Evolutionary conservation across 176 grass and related monocot species (phyloP).

Genomic region (Olyra latifolia): DNA sequence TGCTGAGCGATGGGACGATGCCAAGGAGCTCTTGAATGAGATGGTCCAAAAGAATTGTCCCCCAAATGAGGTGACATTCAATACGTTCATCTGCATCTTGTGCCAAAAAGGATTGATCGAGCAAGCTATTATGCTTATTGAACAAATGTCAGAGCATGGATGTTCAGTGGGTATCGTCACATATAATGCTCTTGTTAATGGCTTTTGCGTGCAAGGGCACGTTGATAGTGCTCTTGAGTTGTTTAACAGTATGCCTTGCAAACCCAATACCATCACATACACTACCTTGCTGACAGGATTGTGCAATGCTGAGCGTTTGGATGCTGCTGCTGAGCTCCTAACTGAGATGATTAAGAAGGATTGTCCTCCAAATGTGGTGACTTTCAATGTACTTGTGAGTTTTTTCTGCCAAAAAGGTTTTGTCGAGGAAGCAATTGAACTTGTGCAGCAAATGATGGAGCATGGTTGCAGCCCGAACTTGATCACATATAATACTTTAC

Average conservation of each 20-base stretch:
- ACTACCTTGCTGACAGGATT: constrained; percentile 67
- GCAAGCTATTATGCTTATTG: constrained; percentile 44
- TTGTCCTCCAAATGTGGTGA: constrained; percentile 48
- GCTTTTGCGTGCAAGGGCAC: constrained; percentile 56
- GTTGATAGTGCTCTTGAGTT: constrained; percentile 52
- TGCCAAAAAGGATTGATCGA: constrained; percentile 61
- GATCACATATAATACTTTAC: constrained; percentile 60
- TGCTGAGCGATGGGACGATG: constrained; percentile 45
- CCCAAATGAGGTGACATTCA: constrained; percentile 58
- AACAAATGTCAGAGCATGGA: constrained; percentile 47
- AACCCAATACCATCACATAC: constrained; percentile 71
- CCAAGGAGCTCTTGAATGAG: constrained; percentile 42
- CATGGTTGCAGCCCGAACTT: constrained; percentile 57
- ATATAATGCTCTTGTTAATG: constrained; percentile 65
- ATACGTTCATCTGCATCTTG: constrained; percentile 57
- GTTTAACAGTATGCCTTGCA: constrained; percentile 43
- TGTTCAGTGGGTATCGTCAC: constrained; percentile 52
- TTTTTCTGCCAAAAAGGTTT: constrained; percentile 64
- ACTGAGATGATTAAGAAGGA: constrained; percentile 51
- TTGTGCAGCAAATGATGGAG: constrained; percentile 52
- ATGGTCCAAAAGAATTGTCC: constrained; percentile 47
- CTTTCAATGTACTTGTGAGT: constrained; percentile 64
- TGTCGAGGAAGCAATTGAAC: constrained; percentile 47
- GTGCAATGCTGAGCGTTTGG: constrained; percentile 50
- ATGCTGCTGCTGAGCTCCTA: constrained; percentile 47